Evolutionary conservation across 306 rosid species (phyloP), one percentile per base, ranked within the genome.

Genomic region (Vigna nakashimae): DNA sequence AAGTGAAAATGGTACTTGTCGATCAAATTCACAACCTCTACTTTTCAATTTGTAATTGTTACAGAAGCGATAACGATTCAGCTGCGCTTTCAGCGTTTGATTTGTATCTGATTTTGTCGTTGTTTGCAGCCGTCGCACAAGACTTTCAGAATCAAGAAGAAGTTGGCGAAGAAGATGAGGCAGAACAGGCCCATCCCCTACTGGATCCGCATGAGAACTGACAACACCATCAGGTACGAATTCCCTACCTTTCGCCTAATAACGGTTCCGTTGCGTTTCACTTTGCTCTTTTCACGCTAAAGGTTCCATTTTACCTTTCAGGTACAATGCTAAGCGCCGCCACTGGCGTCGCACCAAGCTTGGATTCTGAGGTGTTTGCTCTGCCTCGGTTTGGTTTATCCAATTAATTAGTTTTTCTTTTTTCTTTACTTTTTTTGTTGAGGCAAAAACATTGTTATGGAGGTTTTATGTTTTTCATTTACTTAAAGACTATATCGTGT

Each of bases 131-230:
- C 97, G 75, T 93, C 98, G 2, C 98, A 93, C 91, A 93, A 93
- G 88, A 90, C 92, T 30, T 91, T 93, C 86, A 78, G 65, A 18
- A 91, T 93, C 83, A 93, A 93, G 92, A 93, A 93, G 93, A 93
- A 93, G 82, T 72, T 93, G 52, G 97, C 90, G 57, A 93, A 93
- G 93, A 93, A 93, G 97, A 93, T 90, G 97, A 88, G 98, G 80
- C 97, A 91, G 88, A 93, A 93, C 74, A 87, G 98, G 91, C 98
- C 97, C 36, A 90, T 91, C 34, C 98, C 98, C 6, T 90, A 91
- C 63, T 91, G 97, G 97, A 93, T 93, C 84, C 96, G 98, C 8
- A 67, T 90, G 87, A 89, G 98, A 71, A 93, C 98, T 0, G 98
- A 93, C 52, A 93, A 93, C 85, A 93, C 92, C 20, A 93, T 93